Percentiles rank a stretch among this genome's conserved stretches.
These are phyloP conservation scores for Millerozyma miso DNA, from an alignment of 805 yeast genomes.

Conservation along the genomic window DNA sequence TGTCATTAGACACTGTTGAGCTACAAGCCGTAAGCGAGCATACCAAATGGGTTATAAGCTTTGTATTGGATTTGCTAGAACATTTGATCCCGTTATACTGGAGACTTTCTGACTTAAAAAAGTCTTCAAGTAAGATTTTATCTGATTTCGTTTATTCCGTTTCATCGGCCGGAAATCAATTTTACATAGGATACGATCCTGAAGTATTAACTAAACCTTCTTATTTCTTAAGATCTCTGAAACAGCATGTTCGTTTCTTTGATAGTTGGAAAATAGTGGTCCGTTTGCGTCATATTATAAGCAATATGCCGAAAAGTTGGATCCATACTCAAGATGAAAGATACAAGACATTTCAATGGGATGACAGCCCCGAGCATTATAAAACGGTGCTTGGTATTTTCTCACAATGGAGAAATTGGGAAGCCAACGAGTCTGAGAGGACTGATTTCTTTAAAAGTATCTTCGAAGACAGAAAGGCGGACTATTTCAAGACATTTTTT, in stretches of 20 bases:
- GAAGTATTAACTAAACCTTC: conserved; percentile 88
- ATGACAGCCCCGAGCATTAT: conserved; percentile 50
- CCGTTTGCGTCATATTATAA: conserved; percentile 69
- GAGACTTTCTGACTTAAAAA: conserved; percentile 12
- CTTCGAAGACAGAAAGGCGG: conserved; percentile 5
- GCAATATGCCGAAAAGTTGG: conserved; percentile 57
- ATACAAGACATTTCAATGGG: conserved; percentile 32
- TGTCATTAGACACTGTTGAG: conserved; percentile 15
- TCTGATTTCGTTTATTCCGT: conserved; percentile 41
- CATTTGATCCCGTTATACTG: conserved; percentile 12
- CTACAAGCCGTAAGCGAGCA: conserved; percentile 17
- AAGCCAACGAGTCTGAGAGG: conserved; percentile 43
- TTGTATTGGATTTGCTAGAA: conserved; percentile 9
- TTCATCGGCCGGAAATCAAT: conserved; percentile 33
- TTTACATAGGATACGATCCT: conserved; percentile 73
- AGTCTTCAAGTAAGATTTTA: conserved; percentile 8
- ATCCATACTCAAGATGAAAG: conserved; percentile 21
- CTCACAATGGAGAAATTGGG: conserved; percentile 89
- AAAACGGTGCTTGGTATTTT: conserved; percentile 56
- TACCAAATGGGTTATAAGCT: conserved; percentile 19
- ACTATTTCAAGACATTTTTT: neutral
- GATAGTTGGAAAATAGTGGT: conserved; percentile 87
- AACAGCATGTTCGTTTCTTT: conserved; percentile 69
- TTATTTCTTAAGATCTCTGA: conserved; percentile 65
- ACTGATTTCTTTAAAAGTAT: conserved; percentile 14